Evolutionary conservation across 148 eudicot genomes (phyloP).

Genomic region (Arctostaphylos glauca): DNA sequence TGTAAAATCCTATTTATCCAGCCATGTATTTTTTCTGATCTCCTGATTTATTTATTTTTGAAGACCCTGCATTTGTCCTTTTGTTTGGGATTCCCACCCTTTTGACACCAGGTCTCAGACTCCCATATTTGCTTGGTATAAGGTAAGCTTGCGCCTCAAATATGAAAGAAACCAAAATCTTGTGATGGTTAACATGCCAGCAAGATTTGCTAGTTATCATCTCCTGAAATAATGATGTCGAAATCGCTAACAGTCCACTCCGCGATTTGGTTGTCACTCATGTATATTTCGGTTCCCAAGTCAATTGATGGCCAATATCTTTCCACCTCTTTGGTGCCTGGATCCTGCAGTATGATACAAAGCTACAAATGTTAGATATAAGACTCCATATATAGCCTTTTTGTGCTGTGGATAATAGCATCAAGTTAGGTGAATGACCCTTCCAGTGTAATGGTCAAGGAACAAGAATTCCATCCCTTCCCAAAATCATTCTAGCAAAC

Average conservation of each 20-base stretch:
- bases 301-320: slow-evolving; percentile 45
- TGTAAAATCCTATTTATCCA: neutral
- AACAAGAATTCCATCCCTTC: neutral
- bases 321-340: slow-evolving; percentile 37
- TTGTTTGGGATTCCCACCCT: neutral
- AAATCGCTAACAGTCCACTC: slow-evolving; percentile 58
- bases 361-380: neutral
- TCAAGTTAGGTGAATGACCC: neutral
- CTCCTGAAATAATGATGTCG: slow-evolving; percentile 34
- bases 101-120: neutral
- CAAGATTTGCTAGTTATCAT: neutral
- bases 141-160: neutral
- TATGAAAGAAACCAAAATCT: neutral
- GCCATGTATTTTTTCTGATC: neutral
- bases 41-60: neutral
- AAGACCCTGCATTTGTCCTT: neutral
- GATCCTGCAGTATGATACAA: slow-evolving; percentile 40
- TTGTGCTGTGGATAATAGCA: neutral
- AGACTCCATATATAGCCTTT: neutral
- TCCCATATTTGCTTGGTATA: neutral
- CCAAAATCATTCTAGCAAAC: neutral
- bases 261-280: slow-evolving; percentile 23
- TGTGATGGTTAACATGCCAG: neutral
- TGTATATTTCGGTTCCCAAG: slow-evolving; percentile 43
- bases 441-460: neutral